Base-by-base conservation (phyloP, 1,284 basidiomycete genomes). In the Papiliotrema flavescens region DNA sequence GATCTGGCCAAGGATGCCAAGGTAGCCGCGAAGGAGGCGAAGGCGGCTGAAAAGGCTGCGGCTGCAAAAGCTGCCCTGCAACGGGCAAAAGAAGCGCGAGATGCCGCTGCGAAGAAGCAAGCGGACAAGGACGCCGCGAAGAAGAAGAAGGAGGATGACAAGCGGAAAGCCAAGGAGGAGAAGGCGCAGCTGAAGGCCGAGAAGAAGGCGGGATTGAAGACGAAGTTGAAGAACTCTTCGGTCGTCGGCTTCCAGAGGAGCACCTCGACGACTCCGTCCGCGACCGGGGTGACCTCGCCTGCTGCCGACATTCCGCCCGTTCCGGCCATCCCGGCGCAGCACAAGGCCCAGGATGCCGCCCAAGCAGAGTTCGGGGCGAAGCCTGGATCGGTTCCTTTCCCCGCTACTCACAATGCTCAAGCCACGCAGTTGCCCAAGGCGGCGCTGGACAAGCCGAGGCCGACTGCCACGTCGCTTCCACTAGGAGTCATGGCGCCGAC, bases 1-100 rank as follows among this genome's bases (percentile, higher is more conserved):
- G 85, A 89, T 63, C 77, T 91, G 26, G 81, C 84, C 40, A 81
- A 82, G 51, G 88, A 90, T 64, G 86, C 67, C 24, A 66, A 53
- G 23, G 45, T 37, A 5, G 64, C 59, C 9, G 60, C 55, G 17
- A 66, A 67, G 22, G 63, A 63, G 34, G 54, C 53, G 3, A 60
- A 67, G 42, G 59, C 58, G n/a, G 63, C 60, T 11, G 64, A 65
- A 46, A 64, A 69, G 52, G 63, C 59, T 13, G 61, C 63, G 37
- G 62, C 59, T 1, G 53, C 54, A 19, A 59, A 61, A 53, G 51
- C 62, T 26, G 55, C 57, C 15, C 54, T 54, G 15, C 52, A 59
- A 44, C 51, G 59, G 22, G 67, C 65, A 6, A 62, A 63, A 28
- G 56, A 55, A 9, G 59, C 55, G 7, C 28, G 62, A 37, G 56